Conservation (phyloP, 192 early-diverging fungal species). For the Coemansia sp. region DNA sequence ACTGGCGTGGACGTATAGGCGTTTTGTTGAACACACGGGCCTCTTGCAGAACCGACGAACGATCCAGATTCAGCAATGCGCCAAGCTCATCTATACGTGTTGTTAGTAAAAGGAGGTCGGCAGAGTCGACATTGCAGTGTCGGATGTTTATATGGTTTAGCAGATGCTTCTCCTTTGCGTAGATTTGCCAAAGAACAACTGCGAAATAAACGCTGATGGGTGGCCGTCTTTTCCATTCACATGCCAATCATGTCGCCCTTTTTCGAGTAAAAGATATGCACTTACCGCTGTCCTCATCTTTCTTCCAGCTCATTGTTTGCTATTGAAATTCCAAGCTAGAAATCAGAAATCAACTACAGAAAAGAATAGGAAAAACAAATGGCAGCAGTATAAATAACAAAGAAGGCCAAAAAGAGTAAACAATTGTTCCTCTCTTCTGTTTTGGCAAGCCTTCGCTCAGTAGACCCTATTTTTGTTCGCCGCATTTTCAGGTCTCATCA, state of each 20-base stretch:
- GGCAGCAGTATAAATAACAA: too few relatives aligned
- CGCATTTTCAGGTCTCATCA: background rate
- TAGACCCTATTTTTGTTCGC: background rate
- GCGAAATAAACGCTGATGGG: too few relatives aligned
- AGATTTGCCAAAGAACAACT: too few relatives aligned
- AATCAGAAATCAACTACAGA: background rate
- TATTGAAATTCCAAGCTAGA: background rate
- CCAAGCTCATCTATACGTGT: constrained; percentile 66
- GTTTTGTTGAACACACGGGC: constrained; percentile 96
- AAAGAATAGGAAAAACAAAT: background rate
- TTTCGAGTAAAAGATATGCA: background rate
- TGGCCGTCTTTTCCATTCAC: too few relatives aligned
- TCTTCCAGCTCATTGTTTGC: constrained; percentile 48
- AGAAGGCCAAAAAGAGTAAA: background rate
- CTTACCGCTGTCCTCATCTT: constrained; percentile 56
- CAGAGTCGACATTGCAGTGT: background rate
- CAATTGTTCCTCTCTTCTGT: background rate
- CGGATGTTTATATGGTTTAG: background rate
- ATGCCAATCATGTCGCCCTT: too few relatives aligned
- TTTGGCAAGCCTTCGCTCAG: background rate
- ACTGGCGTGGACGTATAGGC: constrained; percentile 94
- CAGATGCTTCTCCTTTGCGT: too few relatives aligned
- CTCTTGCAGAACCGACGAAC: constrained; percentile 91
- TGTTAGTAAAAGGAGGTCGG: too few relatives aligned
- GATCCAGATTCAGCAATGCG: constrained; percentile 87